Evolutionary conservation across 441 rosid species (phyloP).

Genomic region (Metrosideros polymorpha): DNA sequence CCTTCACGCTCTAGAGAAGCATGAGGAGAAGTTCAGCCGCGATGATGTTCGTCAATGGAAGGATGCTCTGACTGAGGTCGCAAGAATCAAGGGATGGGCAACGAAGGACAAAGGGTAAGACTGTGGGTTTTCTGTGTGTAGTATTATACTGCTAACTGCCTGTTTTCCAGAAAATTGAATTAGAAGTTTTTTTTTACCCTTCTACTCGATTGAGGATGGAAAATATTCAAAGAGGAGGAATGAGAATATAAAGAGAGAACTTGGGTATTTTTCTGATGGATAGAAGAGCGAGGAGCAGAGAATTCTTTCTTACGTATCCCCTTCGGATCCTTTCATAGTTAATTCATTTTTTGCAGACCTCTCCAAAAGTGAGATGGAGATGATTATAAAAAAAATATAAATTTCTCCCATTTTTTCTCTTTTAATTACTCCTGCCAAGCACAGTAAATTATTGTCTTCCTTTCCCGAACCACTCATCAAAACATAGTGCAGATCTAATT

Average conservation of each 20-base stretch:
- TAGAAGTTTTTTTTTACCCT: background rate
- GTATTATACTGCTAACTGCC: background rate
- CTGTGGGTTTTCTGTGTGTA: background rate
- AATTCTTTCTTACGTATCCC: background rate
- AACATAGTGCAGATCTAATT: background rate
- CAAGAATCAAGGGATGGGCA: background rate
- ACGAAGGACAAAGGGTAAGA: background rate
- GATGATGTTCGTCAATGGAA: background rate
- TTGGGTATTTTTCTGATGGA: background rate
- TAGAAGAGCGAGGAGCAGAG: background rate
- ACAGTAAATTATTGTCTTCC: background rate
- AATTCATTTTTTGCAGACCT: background rate
- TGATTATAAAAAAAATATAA: background rate
- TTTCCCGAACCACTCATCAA: background rate
- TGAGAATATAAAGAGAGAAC: background rate
- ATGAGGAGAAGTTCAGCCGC: background rate
- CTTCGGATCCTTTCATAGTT: background rate
- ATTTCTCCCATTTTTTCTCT: background rate
- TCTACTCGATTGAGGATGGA: background rate
- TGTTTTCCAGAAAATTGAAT: background rate
- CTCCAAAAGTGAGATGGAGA: background rate
- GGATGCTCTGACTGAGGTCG: background rate
- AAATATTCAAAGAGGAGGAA: background rate
- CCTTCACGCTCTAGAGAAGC: background rate
- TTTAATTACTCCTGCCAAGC: background rate